These are phyloP conservation scores for Quercus tomentella DNA, from an alignment of 331 rosid species.

Conservation along the genomic window DNA sequence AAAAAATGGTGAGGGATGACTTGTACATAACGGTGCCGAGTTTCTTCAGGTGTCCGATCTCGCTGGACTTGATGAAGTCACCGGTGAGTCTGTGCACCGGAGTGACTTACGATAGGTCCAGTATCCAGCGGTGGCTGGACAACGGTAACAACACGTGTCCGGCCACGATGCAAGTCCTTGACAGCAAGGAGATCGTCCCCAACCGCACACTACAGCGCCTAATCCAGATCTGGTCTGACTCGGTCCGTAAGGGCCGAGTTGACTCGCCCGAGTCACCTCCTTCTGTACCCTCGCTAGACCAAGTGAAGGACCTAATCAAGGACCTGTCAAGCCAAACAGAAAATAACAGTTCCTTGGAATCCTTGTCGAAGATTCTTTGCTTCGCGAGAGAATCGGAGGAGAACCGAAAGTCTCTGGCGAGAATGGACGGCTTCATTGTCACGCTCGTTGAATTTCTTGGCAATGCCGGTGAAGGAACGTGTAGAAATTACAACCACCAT, in stretches of 20 bases:
- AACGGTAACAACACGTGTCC: slow-evolving; percentile 94
- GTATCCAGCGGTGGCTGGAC: slow-evolving; percentile 96
- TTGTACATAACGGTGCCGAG: slow-evolving; percentile 65
- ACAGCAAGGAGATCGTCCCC: slow-evolving; percentile 69
- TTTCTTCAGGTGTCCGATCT: slow-evolving; percentile 81
- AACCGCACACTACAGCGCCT: slow-evolving; percentile 79
- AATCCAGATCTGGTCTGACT: slow-evolving; percentile 92
- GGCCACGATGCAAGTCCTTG: slow-evolving; percentile 92
- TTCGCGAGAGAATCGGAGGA: slow-evolving; percentile 63
- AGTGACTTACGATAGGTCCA: slow-evolving; percentile 89
- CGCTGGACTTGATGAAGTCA: slow-evolving; percentile 85
- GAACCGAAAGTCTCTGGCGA: slow-evolving; percentile 56
- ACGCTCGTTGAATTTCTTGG: slow-evolving; percentile 47
- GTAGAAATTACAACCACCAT: slow-evolving; percentile 3
- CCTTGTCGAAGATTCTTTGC: slow-evolving; percentile 33
- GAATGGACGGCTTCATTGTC: slow-evolving; percentile 40
- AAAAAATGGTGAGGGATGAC: slow-evolving; percentile 73
- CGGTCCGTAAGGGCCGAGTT: slow-evolving; percentile 27
- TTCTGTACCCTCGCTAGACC: slow-evolving; percentile 27
- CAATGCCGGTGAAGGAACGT: slow-evolving; percentile 38
- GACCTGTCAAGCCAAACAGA: background rate
- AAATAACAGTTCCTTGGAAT: slow-evolving; percentile 19
- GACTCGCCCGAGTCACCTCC: slow-evolving; percentile 35
- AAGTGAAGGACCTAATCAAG: slow-evolving; percentile 32
- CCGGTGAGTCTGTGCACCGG: slow-evolving; percentile 96